Percentiles rank a stretch among this genome's conserved stretches.
Evolutionary conservation across 495 filamentous ascomycete genomes (phyloP).

Genomic region (Lophiotrema nucula): DNA sequence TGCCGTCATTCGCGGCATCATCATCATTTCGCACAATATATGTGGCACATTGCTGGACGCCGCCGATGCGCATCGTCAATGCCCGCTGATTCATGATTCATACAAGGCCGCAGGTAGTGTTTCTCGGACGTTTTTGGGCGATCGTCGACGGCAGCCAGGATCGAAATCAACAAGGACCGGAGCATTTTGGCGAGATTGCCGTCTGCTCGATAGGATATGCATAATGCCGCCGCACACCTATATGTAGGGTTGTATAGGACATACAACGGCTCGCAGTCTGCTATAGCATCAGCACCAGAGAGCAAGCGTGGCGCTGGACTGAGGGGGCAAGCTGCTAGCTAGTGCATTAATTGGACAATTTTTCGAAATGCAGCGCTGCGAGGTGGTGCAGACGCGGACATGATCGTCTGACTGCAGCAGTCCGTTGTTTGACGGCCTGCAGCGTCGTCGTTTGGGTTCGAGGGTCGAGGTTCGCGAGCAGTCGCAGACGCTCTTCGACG

Average conservation of each 20-base stretch:
- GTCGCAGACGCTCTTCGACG: not conserved
- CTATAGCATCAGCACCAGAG: not conserved
- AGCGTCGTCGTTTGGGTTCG: not conserved
- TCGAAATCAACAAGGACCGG: conserved; percentile 30
- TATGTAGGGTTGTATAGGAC: conserved; percentile 4
- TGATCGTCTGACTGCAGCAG: conserved; percentile 27
- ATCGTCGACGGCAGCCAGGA: conserved; percentile 30
- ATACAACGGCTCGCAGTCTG: not conserved
- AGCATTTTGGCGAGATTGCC: conserved; percentile 33
- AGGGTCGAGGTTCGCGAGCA: too few species aligned
- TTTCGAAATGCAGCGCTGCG: not conserved
- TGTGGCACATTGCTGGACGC: conserved; percentile 11
- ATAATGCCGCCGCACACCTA: not conserved
- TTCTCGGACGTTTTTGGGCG: conserved; percentile 32
- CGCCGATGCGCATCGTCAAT: conserved; percentile 12
- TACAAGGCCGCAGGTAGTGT: conserved; percentile 29
- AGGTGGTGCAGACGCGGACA: conserved; percentile 4
- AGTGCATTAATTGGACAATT: conserved; percentile 1
- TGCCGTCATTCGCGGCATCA: not conserved
- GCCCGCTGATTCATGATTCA: conserved; percentile 11
- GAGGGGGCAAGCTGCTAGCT: not conserved
- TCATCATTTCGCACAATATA: conserved; percentile 2
- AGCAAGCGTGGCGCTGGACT: not conserved
- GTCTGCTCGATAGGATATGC: not conserved
- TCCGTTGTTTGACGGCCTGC: conserved; percentile 20